A percentile compares a stretch with the other conserved stretches of the same genome.
Conservation (phyloP, 1,139 yeast genomes). For the Debaryomyces robertsiae region DNA sequence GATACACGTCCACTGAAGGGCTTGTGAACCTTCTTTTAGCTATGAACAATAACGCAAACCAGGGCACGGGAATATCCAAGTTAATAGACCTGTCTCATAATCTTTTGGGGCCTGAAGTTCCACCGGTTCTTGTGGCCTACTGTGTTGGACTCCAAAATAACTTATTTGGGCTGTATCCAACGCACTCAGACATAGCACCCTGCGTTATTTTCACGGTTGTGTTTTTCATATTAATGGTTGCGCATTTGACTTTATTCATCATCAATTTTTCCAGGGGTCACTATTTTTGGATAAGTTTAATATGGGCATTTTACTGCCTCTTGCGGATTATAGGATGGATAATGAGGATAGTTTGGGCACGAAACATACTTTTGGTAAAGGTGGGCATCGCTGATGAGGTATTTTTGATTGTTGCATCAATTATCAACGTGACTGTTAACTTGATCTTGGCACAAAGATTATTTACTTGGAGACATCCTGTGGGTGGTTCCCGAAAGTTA, state of each 20-base stretch:
- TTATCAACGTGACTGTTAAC: constrained; percentile 38
- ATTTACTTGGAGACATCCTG: constrained; percentile 52
- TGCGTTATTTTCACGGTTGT: constrained; percentile 33
- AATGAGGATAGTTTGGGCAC: constrained; percentile 32
- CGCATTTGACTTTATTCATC: constrained; percentile 30
- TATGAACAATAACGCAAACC: constrained; percentile 20
- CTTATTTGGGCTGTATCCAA: constrained; percentile 42
- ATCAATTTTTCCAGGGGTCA: constrained; percentile 40
- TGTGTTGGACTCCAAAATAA: constrained; percentile 25
- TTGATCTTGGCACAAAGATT: constrained; percentile 46
- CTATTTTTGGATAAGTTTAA: constrained; percentile 35
- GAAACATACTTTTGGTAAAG: constrained; percentile 26
- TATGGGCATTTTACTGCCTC: constrained; percentile 34
- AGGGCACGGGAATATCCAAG: constrained; percentile 27
- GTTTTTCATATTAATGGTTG: constrained; percentile 28
- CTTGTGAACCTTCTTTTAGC: constrained; percentile 19
- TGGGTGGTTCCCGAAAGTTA: constrained; percentile 43
- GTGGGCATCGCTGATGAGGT: constrained; percentile 38
- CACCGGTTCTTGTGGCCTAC: constrained; percentile 25
- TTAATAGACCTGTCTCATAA: constrained; percentile 23
- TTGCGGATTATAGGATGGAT: constrained; percentile 33
- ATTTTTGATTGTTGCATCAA: constrained; percentile 36
- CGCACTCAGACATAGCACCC: constrained; percentile 31
- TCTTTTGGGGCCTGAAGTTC: constrained; percentile 27
- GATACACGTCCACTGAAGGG: constrained; percentile 25